Conservation (phyloP, 352 stramenopile genomes). For the Halophytophthora batemanensis region DNA sequence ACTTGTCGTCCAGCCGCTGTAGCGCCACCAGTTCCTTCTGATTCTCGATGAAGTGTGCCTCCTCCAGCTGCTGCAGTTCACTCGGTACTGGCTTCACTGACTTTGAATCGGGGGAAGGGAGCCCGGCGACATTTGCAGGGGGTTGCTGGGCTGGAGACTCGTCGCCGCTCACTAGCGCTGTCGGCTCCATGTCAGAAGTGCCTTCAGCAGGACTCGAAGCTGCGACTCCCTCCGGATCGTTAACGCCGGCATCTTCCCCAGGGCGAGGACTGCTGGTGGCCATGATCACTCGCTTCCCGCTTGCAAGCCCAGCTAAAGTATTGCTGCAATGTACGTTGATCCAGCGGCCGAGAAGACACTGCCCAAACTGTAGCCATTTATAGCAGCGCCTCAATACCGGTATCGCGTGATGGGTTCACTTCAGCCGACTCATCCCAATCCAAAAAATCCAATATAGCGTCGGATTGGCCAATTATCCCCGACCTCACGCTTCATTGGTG, state of each 20-base stretch:
- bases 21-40: slow-evolving; percentile 87
- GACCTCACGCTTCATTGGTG: neutral
- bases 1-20: slow-evolving; percentile 89
- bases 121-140: neutral
- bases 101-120: neutral
- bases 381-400: neutral
- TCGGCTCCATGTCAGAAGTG: too few species aligned
- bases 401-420: neutral
- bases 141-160: neutral
- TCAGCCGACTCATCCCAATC: too few species aligned
- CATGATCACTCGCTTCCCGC: neutral
- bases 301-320: too few species aligned
- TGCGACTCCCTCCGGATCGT: neutral
- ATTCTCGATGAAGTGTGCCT: slow-evolving; percentile 60
- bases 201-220: neutral
- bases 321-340: too few species aligned
- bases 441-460: neutral
- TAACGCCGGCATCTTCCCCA: too few species aligned
- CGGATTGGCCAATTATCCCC: neutral
- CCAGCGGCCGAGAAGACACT: too few species aligned
- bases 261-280: neutral
- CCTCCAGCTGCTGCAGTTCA: slow-evolving; percentile 26
- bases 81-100: slow-evolving; percentile 8
- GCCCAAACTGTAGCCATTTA: neutral
- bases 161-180: neutral